These are phyloP conservation scores for Pseudisothecium myosuroides DNA, from an alignment of 225 moss, liverwort and hornwort species.

Conservation along the genomic window DNA sequence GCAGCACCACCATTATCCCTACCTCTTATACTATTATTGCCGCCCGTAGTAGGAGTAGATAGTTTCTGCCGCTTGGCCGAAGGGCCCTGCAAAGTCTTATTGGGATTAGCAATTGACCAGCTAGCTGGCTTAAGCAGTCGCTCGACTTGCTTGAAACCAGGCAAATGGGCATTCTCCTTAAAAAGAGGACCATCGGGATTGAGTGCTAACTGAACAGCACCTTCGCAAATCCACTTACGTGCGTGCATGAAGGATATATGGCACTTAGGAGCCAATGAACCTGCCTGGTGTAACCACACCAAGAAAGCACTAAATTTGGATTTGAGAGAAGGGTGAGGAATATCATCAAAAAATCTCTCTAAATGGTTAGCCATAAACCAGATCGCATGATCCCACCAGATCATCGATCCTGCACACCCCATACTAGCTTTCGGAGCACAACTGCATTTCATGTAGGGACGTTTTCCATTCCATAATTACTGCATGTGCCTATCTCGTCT, in stretches of 20 bases:
- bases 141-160: not conserved
- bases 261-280: not conserved
- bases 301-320: not conserved
- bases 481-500: too few relatives aligned
- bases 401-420: too few relatives aligned
- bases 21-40: not conserved
- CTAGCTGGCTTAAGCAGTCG: not conserved
- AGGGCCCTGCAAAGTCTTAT: not conserved
- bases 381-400: too few relatives aligned
- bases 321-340: too few relatives aligned
- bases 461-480: too few relatives aligned
- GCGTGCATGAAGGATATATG: not conserved
- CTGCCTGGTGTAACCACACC: not conserved
- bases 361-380: too few relatives aligned
- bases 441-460: too few relatives aligned
- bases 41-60: accelerated
- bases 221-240: not conserved
- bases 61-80: not conserved
- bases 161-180: not conserved
- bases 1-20: not conserved
- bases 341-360: too few relatives aligned
- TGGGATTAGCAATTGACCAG: not conserved
- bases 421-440: too few relatives aligned
- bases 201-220: not conserved
- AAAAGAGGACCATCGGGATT: not conserved